Evolutionary conservation across 768 basidiomycete genomes (phyloP), one percentile per base, ranked within the genome.

Genomic region (Russula abietina): DNA sequence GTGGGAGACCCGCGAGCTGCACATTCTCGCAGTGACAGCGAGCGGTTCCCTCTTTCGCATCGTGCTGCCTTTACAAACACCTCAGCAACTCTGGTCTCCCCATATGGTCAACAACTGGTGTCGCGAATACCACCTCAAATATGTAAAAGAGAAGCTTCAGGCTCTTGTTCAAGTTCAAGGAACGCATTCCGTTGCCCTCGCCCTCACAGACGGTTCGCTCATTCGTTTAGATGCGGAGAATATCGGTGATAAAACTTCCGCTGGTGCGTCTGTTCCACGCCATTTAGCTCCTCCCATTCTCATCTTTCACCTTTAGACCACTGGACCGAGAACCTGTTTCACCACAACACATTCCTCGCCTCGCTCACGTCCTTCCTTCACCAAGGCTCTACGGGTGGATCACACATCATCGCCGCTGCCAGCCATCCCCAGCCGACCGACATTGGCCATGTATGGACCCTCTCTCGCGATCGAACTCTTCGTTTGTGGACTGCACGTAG

Each of bases 381-480:
- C 51, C 74, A 82, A 28, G 69, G 78, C 38, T 70, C 77, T 36
- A 71, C 80, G 36, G 75, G 78, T 55, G 79, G 80, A 7, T 76
- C 83, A 22, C 83, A 88, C 63, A 84, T 90, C 54, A 77, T 93
- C 52, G 84, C 89, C 49, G 77, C 91, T 45, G 82, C 89, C 7
- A 85, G 84, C 49, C 81, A 86, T 72, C 83, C 88, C 46, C 88
- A 85, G 75, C 89, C 89, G 19, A 88, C 87, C 16, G 88, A 89
- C 70, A 78, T 89, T 60, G 81, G 79, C 39, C 80, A 89, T 68
- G 76, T 88, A 24, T 96, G 91, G 83, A 87, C 93, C 1, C 80
- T 98, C 46, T 93, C 94, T 10, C 81, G 93, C 59, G 93, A 97
- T 76, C 82, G 89, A 59, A 87, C 86, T 38, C 78, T 98, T 46